These are phyloP conservation scores for Rhododendron ferrugineum DNA, from an alignment of 148 eudicot species.

Conservation along the genomic window DNA sequence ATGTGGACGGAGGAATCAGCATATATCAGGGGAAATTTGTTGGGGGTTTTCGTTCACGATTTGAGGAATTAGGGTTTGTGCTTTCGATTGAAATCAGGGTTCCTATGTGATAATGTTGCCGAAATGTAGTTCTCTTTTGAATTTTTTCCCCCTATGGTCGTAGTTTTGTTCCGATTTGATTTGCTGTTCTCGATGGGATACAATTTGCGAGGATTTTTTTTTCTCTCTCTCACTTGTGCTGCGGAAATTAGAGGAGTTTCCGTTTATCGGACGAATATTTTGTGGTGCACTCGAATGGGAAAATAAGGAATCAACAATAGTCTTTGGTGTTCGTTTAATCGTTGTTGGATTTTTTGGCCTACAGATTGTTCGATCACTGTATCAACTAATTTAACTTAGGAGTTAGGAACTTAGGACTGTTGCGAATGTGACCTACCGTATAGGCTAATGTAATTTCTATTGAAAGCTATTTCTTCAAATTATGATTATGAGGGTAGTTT, in stretches of 20 bases:
- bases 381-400: not conserved
- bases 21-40: not conserved
- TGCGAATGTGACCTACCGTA: not conserved
- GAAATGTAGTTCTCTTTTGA: too few relatives aligned
- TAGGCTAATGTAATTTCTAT: not conserved
- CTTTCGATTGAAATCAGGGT: not conserved
- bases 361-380: not conserved
- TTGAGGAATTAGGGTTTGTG: not conserved
- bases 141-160: too few relatives aligned
- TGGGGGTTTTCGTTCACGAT: not conserved
- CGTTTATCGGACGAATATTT: not conserved
- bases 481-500: not conserved
- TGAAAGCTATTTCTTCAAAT: not conserved
- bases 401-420: not conserved
- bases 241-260: not conserved
- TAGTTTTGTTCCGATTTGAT: too few relatives aligned
- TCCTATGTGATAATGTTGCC: not conserved
- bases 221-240: not conserved
- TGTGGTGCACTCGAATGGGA: not conserved
- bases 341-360: not conserved
- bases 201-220: not conserved
- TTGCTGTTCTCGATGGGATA: not conserved
- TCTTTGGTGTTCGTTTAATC: not conserved
- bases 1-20: not conserved
- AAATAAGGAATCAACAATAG: not conserved